Evolutionary conservation across 2,329 filamentous ascomycete species (phyloP), one percentile per base, ranked within the genome.

Genomic region (Chaetothyriales sp.): DNA sequence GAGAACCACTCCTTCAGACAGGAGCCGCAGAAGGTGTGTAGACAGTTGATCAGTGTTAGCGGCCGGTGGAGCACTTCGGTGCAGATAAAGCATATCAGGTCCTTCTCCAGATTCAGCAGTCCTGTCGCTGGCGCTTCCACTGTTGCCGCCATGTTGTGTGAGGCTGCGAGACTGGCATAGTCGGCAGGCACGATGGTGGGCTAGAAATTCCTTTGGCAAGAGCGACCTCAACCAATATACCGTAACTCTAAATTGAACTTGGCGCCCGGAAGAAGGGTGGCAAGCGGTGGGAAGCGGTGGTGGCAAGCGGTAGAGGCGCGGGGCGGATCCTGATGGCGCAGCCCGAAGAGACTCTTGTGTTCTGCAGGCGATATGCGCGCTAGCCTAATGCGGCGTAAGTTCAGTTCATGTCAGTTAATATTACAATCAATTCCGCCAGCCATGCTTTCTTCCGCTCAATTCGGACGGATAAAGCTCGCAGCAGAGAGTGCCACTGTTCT

Each of bases 41-140:
- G 79, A 66, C 89, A 95, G 73, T 95, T 87, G 67, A 95, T 85
- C 48, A 94, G 81, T 25, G 89, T 94, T 58, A 94, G 77, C 33
- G 89, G 89, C 67, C 94, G 86, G 70, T 88, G 94, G 57, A 95
- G 81, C 58, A 95, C 79, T 68, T 97, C 92, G 61, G 90, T 94
- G 74, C 92, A 98, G 64, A 98, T 98, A 66, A 90, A 94, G 73
- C 90, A 97, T 50, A 85, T 89, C 71, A 97, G 74, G 77, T 98
- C 92, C 69, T 84, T 90, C 72, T 95, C 92, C 61, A 95, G 76
- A 68, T 94, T 87, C 63, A 74, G 65, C 52, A 75, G 64, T 47
- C 70, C 73, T 15, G 56, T 56, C 18, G 51, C 28, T 10, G 54
- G 50, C 18, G 48, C 28, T 52, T 46, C 49, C 46, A 49, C 53